Evolutionary conservation across 345 rosid species (phyloP), one percentile per base, ranked within the genome.

Genomic region (Murraya paniculata): DNA sequence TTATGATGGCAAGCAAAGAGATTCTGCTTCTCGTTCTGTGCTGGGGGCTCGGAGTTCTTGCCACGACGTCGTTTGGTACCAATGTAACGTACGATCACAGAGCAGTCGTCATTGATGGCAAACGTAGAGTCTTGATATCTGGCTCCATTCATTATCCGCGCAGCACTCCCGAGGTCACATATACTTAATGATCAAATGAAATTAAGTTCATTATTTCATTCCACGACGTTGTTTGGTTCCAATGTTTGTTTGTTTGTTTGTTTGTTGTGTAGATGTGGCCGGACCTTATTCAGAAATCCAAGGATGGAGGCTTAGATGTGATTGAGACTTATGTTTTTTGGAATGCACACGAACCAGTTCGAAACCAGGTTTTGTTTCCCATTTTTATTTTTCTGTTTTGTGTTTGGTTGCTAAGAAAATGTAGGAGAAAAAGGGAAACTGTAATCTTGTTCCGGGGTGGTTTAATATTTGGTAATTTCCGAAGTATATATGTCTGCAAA

Each of bases 101-200:
- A 33, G 92, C 99, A 25, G 31, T 95, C 76, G 84, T 93, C 72
- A 85, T 95, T 79, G 93, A 86, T 71, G 99, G 99, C 24, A 89
- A 90, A 68, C 85, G 96, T 67, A 85, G 90, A 64, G 84, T 95
- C 75, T 81, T 95, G 74, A 73, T 93, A 78, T 93, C 99, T 58
- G 99, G 99, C 33, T 91, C 99, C 74, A 93, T 95, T 84, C 99
- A 95, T 82, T 95, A 95, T 79, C 99, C 99, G 27, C 94, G 99
- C 48, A 95, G 99, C 75, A 90, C 97, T 48, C 94, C 96, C 2
- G 95, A 95, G 87, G 99, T 95, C 59, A 25, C 7, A 10, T 9
- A 13, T 45, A 3, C 18, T 45, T 45, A 45, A 45, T 3, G 5
- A 13, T 45, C 13, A 45, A 45, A 45, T 11, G 50, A 11, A 45